Evolutionary conservation across 78 protist species (phyloP), one percentile per base, ranked within the genome.

Genomic region (Polysphondylium violaceum): DNA sequence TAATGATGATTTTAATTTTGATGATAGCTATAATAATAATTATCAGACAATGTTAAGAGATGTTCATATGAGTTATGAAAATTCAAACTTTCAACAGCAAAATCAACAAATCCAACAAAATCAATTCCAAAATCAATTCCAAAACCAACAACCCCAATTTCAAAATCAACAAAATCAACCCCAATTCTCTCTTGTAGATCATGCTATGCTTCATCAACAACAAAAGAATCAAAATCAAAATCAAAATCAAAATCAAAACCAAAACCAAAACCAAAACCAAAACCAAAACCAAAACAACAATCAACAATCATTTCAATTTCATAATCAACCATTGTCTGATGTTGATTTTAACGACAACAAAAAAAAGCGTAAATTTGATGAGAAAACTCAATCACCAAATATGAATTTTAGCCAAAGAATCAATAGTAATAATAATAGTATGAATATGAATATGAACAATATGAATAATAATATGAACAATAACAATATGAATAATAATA

Each of bases 21-120:
- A 0, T 50, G 43, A 16, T 9, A 71, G 47, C 31, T 47, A 76
- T 61, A 75, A 60, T 41, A 41, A 68, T n/a, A 68, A 41, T 27
- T 68, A 36, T 68, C 58, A 41, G 1, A 68, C 75, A 68, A 25
- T 68, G 51, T 6, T 25, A 41, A 41, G 7, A 68, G 6, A 17
- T 4, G 21, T 12, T 56, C 21, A 56, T 17, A 41, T 23, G 27
- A 5, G 35, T 36, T 53, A 53, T n/a, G 25, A 73, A 53, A 4
- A 73, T 33, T 7, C 2, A 67, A 21, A 16, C 29, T 7, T 21
- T 7, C 12, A 67, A 35, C 12, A 67, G 40, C 47, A 63, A 21
- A 14, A 63, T 23, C 8, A 63, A 63, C 29, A 63, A 63, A 14
- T n/a, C 9, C 9, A 6, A 63, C 71, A 29, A 63, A 36, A 9